phyloP scores from a whole-genome alignment of 306 rosid species.

The Aeschynomene evenia region DNA sequence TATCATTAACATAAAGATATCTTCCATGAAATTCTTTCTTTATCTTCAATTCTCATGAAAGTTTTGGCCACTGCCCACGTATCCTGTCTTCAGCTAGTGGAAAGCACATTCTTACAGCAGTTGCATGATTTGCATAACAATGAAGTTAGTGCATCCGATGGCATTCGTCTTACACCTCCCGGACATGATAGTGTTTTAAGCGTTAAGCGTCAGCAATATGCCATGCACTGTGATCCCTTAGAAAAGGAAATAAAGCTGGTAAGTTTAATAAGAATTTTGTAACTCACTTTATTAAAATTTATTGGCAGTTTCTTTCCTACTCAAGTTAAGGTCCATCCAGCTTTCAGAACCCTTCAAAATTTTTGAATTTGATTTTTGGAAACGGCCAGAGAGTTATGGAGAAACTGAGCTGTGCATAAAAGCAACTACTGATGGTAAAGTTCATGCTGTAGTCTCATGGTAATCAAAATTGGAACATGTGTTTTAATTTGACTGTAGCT shows the following conservation, averaged over 20 bases:
- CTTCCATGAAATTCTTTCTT: background rate
- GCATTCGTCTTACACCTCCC: conserved; percentile 59
- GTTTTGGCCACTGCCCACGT: background rate
- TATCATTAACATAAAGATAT: background rate
- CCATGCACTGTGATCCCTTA: conserved; percentile 69
- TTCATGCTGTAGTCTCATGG: conserved; percentile 88
- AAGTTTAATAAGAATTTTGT: conserved; percentile 29
- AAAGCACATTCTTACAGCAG: conserved; percentile 68
- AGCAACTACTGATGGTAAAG: conserved; percentile 68
- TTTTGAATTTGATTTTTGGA: conserved; percentile 96
- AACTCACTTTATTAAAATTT: conserved; percentile 21
- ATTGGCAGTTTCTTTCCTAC: conserved; percentile 39
- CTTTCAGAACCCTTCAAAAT: conserved; percentile 98
- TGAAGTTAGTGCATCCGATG: conserved; percentile 60
- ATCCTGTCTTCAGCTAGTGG: conserved; percentile 63
- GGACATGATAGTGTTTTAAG: conserved; percentile 49
- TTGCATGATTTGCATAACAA: conserved; percentile 71
- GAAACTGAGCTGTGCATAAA: conserved; percentile 57
- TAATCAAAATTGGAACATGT: conserved; percentile 49
- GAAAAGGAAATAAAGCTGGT: conserved; percentile 70
- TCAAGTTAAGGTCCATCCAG: conserved; percentile 65
- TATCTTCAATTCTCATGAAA: conserved; percentile 14
- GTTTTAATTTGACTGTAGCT: background rate
- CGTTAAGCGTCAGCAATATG: conserved; percentile 68
- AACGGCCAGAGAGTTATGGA: conserved; percentile 88